Conservation (phyloP, 2,329 filamentous ascomycete genomes). For the Talaromyces atroroseus region DNA sequence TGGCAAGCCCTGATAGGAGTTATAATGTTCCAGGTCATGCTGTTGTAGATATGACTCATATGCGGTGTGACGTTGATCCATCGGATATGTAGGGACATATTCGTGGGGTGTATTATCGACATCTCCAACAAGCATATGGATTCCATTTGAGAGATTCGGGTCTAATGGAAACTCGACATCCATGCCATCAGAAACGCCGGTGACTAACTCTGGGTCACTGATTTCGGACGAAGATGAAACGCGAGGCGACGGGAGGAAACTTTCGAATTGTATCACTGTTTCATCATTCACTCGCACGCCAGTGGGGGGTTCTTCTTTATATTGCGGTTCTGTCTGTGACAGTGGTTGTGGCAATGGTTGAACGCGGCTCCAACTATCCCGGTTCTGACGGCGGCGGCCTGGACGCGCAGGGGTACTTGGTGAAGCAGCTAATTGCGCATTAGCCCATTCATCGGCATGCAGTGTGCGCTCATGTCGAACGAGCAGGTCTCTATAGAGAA, state of each 20-base stretch:
- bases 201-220: constrained; percentile 13
- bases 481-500: constrained; percentile 25
- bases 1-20: constrained; percentile 11
- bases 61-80: constrained; percentile 5
- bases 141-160: constrained; percentile 7
- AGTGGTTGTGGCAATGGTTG: neutral
- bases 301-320: constrained; percentile 4
- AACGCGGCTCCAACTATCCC: constrained; percentile 6
- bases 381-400: constrained; percentile 12
- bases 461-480: constrained; percentile 31
- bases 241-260: constrained; percentile 15
- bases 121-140: neutral
- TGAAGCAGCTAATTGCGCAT: constrained; percentile 11
- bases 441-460: constrained; percentile 24
- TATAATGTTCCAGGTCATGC: constrained; percentile 9
- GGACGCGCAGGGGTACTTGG: constrained; percentile 6
- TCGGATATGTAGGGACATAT: constrained; percentile 4
- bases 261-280: constrained; percentile 11
- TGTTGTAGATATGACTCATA: constrained; percentile 9
- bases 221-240: constrained; percentile 15
- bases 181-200: constrained; percentile 2
- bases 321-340: constrained; percentile 2
- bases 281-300: constrained; percentile 12
- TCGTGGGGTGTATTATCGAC: constrained; percentile 1
- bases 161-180: constrained; percentile 11